phyloP scores from a whole-genome alignment of 116 monocot species.

The Posidonia oceanica region DNA sequence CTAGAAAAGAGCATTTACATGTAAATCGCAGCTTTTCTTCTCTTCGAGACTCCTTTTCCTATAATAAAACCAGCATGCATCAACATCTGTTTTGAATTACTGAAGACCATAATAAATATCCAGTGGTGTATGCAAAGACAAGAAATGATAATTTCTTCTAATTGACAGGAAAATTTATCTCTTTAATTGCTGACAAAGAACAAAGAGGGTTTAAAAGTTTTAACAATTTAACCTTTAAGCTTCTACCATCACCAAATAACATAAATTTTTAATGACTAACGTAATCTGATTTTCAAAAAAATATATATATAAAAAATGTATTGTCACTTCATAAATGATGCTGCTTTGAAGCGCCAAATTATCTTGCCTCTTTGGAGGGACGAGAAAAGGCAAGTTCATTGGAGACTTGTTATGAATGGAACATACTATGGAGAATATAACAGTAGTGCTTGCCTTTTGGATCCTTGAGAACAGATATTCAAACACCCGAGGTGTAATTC shows the following conservation, averaged over 20 bases:
- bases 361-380: too few relatives aligned
- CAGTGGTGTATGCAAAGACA: background rate
- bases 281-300: background rate
- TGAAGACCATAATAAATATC: too few relatives aligned
- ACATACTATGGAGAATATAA: background rate
- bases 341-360: too few relatives aligned
- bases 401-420: too few relatives aligned
- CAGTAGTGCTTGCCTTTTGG: conserved; percentile 43
- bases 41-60: conserved; percentile 80
- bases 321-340: too few relatives aligned
- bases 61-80: background rate
- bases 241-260: background rate
- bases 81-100: too few relatives aligned
- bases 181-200: background rate
- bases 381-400: too few relatives aligned
- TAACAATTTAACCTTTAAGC: too few relatives aligned
- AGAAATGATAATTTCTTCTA: background rate
- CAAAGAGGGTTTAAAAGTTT: background rate
- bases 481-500: conserved; percentile 97
- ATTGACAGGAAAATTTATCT: background rate
- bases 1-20: conserved; percentile 95
- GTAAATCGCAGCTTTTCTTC: conserved; percentile 81
- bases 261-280: background rate
- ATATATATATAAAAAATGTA: too few relatives aligned
- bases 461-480: conserved; percentile 90